Evolutionary conservation across 164 flowering plant genomes (phyloP).

Genomic region (Chimonanthus salicifolius): DNA sequence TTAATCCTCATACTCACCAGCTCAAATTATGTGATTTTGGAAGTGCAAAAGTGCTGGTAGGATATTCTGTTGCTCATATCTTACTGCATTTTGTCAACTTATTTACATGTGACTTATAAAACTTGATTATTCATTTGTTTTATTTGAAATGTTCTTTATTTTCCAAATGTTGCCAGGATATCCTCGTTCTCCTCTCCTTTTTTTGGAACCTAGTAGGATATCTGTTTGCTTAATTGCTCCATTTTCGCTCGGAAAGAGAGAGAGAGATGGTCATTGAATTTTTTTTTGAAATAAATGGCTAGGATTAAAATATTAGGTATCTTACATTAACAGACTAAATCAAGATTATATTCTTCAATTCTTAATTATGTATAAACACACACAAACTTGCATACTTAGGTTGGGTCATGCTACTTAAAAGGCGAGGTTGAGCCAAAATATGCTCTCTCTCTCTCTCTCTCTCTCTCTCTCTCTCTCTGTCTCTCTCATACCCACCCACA

Average conservation of each 20-base stretch:
- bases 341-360: not conserved
- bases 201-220: too few relatives aligned
- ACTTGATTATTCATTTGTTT: too few relatives aligned
- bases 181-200: too few relatives aligned
- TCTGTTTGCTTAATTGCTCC: too few relatives aligned
- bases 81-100: not conserved
- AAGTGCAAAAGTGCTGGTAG: conserved; percentile 89
- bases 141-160: too few relatives aligned
- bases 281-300: too few relatives aligned
- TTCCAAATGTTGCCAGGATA: too few relatives aligned
- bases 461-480: not conserved
- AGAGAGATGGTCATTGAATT: not conserved
- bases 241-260: not conserved
- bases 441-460: not conserved
- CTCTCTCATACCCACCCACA: not conserved
- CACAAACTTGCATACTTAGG: too few relatives aligned
- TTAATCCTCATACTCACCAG: conserved; percentile 88
- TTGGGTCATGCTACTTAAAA: not conserved
- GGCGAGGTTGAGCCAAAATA: not conserved
- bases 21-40: conserved; percentile 88
- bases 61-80: not conserved
- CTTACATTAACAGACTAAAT: too few relatives aligned
- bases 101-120: too few relatives aligned
- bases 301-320: too few relatives aligned
- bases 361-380: not conserved